Evolutionary conservation across 257 asterid species (phyloP), one percentile per base, ranked within the genome.

Genomic region (Penstemon barbatus): DNA sequence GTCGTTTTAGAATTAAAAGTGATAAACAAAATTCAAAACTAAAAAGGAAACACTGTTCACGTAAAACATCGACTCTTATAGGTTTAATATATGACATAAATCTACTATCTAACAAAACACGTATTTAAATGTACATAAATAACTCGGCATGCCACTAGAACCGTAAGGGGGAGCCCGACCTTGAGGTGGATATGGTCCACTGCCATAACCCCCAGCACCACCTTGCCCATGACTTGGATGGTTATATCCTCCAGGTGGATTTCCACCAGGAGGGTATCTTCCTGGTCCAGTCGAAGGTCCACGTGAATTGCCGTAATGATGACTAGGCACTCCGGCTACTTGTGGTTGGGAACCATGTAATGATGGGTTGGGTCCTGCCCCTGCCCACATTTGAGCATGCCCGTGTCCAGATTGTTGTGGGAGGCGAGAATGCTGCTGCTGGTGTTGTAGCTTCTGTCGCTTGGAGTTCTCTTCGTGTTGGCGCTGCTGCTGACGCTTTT

Each of bases 401-500:
- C 83, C 82, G 56, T 86, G 94, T 56, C 87, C 93, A 2, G 90
- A 75, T 71, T 86, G 96, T 72, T 85, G 95, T 15, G 97, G 97
- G 60, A 81, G 80, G 37, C 92, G 89, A 25, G 80, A 67, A 49
- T 86, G 87, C 79, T 88, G 93, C 74, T 80, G 84, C 69, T 78
- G 90, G 70, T 86, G 87, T 66, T 86, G 96, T 54, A 84, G 51
- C 79, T 87, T 89, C 70, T 87, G 97, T 19, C 95, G 86, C 69
- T 89, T 89, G 5, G 95, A 54, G 15, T 85, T 81, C 66, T 89
- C 97, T 37, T 89, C 97, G 19, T 80, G 85, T 77, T 87, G 97
- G 42, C 92, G 82, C 65, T 81, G 88, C 73, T 89, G 97, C 78
- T 87, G 97, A 4, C 95, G 92, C 76, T 89, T 89, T 79, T 89